Conservation (phyloP, 257 asterid genomes). For the Rehmannia glutinosa region DNA sequence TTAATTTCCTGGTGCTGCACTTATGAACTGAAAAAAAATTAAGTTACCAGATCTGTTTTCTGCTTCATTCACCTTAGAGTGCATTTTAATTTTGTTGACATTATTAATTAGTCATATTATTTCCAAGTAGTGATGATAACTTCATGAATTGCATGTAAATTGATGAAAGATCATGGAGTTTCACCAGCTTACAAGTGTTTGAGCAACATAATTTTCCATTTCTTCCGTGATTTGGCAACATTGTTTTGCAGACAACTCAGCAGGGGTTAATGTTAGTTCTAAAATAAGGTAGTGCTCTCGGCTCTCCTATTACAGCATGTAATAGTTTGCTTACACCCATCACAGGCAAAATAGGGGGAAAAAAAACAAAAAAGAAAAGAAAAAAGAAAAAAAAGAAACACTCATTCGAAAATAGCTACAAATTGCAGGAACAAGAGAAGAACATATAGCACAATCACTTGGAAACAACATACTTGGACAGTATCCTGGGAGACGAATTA, state of each 20-base stretch:
- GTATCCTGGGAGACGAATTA: slow-evolving; percentile 73
- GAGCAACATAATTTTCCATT: background rate
- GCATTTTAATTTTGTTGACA: background rate
- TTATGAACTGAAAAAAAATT: background rate
- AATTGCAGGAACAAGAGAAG: slow-evolving; percentile 4
- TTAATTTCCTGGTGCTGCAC: background rate
- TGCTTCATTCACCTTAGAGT: slow-evolving; percentile 1
- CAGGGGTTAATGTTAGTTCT: background rate
- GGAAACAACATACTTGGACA: slow-evolving; percentile 66
- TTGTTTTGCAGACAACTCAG: background rate
- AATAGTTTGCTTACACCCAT: background rate
- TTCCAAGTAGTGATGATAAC: background rate
- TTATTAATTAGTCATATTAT: background rate
- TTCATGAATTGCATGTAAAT: background rate
- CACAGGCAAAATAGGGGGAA: background rate
- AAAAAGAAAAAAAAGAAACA: background rate
- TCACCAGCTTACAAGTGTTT: background rate
- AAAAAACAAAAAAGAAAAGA: background rate
- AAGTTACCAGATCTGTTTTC: background rate
- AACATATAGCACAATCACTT: background rate
- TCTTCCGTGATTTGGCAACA: background rate
- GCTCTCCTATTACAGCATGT: background rate
- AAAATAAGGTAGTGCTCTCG: background rate
- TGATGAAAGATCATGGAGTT: background rate
- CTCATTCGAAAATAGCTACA: background rate